Conservation (phyloP, 2,329 filamentous ascomycete genomes). For the Arthroderma uncinatum region DNA sequence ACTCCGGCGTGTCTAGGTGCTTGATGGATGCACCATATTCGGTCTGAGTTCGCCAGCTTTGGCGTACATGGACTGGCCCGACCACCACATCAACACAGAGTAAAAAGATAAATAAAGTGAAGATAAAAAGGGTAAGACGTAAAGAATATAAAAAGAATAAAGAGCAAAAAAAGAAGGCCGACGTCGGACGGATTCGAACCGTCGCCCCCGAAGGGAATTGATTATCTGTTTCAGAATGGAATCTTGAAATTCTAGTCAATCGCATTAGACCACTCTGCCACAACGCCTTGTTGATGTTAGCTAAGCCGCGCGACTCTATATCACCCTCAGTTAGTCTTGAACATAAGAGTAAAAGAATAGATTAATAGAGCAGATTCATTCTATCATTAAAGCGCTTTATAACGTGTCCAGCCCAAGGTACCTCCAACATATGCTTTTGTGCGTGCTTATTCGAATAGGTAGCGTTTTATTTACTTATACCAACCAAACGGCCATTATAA, state of each 20-base stretch:
- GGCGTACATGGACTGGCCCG: no score
- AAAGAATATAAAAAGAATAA: background rate
- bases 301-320: background rate
- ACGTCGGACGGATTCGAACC: conserved; percentile 9
- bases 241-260: conserved; percentile 5
- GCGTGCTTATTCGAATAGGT: background rate
- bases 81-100: no score
- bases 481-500: background rate
- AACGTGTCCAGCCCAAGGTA: background rate
- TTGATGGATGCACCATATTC: no score
- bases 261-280: conserved; percentile 10
- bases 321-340: no score
- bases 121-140: background rate
- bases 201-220: conserved; percentile 8
- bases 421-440: background rate
- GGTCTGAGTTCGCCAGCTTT: no score
- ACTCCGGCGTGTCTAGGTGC: no score
- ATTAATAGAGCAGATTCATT: no score
- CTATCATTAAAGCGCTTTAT: background rate
- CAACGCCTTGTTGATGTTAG: conserved; percentile 6
- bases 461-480: background rate
- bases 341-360: no score
- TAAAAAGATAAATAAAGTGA: background rate
- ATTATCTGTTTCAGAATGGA: conserved; percentile 5
- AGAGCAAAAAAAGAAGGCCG: conserved; percentile 12